These are phyloP conservation scores for Coelastrella sp. DNA, from an alignment of 139 green algal species.

Conservation along the genomic window DNA sequence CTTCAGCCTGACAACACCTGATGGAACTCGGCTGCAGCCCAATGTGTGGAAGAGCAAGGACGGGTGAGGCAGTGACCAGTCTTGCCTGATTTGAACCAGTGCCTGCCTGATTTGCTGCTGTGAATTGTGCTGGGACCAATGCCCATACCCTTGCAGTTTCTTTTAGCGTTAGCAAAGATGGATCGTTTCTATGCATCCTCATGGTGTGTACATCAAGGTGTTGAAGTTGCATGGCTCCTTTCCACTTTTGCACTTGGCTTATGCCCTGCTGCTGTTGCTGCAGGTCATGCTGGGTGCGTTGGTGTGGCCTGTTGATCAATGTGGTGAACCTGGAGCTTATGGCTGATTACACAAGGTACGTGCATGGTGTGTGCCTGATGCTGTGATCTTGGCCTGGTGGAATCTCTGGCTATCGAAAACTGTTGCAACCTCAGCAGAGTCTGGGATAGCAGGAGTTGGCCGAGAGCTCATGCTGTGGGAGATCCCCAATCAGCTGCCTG, in stretches of 20 bases:
- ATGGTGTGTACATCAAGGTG: not conserved
- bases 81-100: not conserved
- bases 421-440: not conserved
- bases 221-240: not conserved
- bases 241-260: not conserved
- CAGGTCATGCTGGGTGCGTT: slow-evolving; percentile 56
- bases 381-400: not conserved
- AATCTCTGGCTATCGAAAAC: not conserved
- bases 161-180: too few species aligned
- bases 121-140: not conserved
- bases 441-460: too few species aligned
- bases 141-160: not conserved
- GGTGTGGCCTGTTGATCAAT: slow-evolving; percentile 94
- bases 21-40: slow-evolving; percentile 5
- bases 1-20: slow-evolving; percentile 63
- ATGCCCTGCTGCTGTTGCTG: not conserved
- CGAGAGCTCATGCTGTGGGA: too few species aligned
- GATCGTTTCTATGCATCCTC: not conserved
- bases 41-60: slow-evolving; percentile 47
- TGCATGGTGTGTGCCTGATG: not conserved
- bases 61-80: slow-evolving; percentile 17
- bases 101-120: not conserved
- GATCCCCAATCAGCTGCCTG: too few species aligned
- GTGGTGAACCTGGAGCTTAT: slow-evolving; percentile 71
- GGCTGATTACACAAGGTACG: slow-evolving; percentile 87